phyloP scores from a whole-genome alignment of 2,329 filamentous ascomycete species.

The Cordyceps cicadae region DNA sequence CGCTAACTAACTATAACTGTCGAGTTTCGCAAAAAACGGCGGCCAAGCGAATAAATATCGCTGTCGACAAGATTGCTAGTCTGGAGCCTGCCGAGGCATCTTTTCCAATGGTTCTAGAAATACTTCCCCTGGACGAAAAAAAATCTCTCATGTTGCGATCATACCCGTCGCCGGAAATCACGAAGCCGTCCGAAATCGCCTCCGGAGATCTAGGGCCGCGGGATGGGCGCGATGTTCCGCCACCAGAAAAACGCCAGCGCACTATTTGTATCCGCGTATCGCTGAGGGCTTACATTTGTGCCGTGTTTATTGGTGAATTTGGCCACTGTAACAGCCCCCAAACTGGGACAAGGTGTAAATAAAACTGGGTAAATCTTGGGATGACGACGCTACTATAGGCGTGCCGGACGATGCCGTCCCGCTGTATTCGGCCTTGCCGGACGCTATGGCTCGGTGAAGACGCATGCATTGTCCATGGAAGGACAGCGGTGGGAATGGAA shows the following conservation, averaged over 20 bases:
- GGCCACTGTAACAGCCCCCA: neutral
- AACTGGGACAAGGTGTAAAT: too few relatives aligned
- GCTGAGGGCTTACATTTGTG: neutral
- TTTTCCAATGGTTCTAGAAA: neutral
- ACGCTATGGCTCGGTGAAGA: too few relatives aligned
- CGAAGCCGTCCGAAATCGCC: neutral
- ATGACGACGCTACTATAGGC: neutral
- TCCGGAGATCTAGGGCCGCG: neutral
- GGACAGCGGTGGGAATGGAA: neutral
- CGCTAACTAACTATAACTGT: too few relatives aligned
- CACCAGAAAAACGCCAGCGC: neutral
- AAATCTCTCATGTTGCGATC: neutral
- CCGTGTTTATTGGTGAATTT: neutral
- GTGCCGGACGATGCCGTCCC: too few relatives aligned
- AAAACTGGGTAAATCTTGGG: neutral
- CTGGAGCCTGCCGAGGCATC: neutral
- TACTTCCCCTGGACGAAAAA: neutral
- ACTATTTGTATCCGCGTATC: neutral
- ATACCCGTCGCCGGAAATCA: neutral
- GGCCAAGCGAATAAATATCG: slow-evolving; percentile 4
- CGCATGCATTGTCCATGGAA: neutral
- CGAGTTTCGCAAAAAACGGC: too few relatives aligned
- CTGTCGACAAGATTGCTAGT: neutral
- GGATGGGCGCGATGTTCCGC: too few relatives aligned
- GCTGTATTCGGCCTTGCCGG: too few relatives aligned